Percentiles rank a stretch among this genome's conserved stretches.
phyloP scores from a whole-genome alignment of 1,284 basidiomycete species.

The Boletellus deceptivus region DNA sequence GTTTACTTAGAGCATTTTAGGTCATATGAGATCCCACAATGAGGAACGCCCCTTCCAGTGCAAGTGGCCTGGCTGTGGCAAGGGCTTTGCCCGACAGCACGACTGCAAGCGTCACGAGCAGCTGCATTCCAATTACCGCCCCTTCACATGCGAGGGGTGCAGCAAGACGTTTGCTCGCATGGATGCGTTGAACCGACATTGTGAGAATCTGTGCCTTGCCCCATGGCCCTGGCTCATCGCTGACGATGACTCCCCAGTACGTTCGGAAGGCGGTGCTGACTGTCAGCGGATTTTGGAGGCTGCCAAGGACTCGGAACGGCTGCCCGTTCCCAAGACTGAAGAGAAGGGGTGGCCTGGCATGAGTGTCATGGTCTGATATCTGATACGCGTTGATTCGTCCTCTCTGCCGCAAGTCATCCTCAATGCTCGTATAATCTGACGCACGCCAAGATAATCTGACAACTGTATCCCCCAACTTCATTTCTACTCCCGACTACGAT shows the following conservation, averaged over 20 bases:
- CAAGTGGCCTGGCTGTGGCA: constrained; percentile 82
- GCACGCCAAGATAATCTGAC: constrained; percentile 18
- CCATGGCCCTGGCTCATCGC: not conserved
- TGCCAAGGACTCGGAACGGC: constrained; percentile 26
- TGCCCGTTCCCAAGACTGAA: constrained; percentile 25
- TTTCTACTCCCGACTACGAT: constrained; percentile 21
- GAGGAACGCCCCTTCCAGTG: constrained; percentile 83
- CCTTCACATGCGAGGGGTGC: constrained; percentile 77
- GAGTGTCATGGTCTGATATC: constrained; percentile 28
- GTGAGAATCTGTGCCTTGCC: constrained; percentile 44
- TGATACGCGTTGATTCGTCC: constrained; percentile 9
- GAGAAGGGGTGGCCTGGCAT: constrained; percentile 27
- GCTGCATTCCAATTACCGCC: constrained; percentile 72
- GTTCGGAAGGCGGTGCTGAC: constrained; percentile 56
- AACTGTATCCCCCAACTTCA: constrained; percentile 18
- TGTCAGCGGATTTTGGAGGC: constrained; percentile 43
- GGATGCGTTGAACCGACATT: constrained; percentile 76
- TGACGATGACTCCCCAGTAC: constrained; percentile 35
- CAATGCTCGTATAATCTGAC: constrained; percentile 20
- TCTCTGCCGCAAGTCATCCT: constrained; percentile 8
- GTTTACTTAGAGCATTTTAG: constrained; percentile 35
- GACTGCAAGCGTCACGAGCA: constrained; percentile 84
- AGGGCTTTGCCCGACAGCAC: constrained; percentile 82
- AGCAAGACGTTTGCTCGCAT: constrained; percentile 75
- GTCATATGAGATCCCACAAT: constrained; percentile 80